Conservation (phyloP, 2,329 filamentous ascomycete species). For the Fusarium torreyae region DNA sequence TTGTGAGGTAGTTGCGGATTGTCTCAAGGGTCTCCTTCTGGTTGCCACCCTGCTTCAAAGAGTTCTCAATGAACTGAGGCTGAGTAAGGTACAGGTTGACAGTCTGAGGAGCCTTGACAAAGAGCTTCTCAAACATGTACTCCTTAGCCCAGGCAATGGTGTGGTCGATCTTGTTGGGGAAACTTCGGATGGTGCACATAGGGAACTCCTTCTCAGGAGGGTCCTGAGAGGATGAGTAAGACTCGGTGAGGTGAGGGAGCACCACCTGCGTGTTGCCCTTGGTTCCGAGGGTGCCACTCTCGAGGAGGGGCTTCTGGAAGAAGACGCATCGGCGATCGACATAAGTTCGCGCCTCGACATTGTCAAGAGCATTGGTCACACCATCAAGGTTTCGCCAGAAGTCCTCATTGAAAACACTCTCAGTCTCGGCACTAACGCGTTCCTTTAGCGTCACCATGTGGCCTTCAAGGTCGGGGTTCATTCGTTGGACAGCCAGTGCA, state of each 20-base stretch:
- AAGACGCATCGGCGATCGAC: constrained; percentile 97
- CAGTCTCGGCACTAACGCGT: constrained; percentile 91
- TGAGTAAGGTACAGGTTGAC: constrained; percentile 95
- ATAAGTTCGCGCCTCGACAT: constrained; percentile 96
- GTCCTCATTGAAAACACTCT: constrained; percentile 92
- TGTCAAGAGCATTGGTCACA: constrained; percentile 97
- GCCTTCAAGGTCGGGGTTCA: constrained; percentile 93
- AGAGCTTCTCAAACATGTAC: constrained; percentile 89
- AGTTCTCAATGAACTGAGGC: constrained; percentile 88
- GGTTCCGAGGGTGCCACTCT: constrained; percentile 97
- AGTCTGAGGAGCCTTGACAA: constrained; percentile 92
- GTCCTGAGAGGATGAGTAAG: constrained; percentile 95
- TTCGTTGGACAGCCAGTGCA: constrained; percentile 87
- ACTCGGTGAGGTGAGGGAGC: constrained; percentile 91
- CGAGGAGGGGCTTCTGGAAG: constrained; percentile 96
- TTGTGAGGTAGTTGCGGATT: constrained; percentile 90
- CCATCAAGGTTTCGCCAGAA: constrained; percentile 93
- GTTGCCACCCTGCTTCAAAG: constrained; percentile 92
- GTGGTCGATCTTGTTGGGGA: constrained; percentile 98
- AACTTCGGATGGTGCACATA: constrained; percentile 97
- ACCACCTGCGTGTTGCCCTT: constrained; percentile 99
- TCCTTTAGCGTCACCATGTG: constrained; percentile 91
- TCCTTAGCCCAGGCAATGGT: constrained; percentile 99
- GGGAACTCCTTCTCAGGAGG: constrained; percentile 99
- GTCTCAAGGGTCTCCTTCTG: constrained; percentile 95